Conservation (phyloP, 208 protist species). For the Leishmania guyanensis region DNA sequence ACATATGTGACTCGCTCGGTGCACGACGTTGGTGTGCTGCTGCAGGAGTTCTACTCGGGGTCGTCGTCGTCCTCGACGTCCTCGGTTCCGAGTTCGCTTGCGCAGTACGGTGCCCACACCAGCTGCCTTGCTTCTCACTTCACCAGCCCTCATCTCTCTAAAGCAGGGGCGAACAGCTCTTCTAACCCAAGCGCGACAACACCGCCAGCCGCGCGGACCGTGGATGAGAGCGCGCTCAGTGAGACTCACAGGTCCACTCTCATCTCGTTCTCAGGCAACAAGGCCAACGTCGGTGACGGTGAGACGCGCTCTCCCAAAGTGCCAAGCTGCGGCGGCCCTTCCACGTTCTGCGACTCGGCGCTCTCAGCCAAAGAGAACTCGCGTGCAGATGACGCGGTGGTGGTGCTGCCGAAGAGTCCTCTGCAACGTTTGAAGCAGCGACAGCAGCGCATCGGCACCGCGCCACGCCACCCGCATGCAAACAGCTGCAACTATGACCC, state of each 20-base stretch:
- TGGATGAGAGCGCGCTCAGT: neutral
- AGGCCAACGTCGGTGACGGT: neutral
- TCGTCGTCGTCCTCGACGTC: constrained; percentile 4
- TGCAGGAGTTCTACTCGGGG: constrained; percentile 2
- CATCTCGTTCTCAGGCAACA: neutral
- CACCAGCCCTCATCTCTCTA: neutral
- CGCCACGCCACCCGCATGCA: neutral
- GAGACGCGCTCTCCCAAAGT: neutral
- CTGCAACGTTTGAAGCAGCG: neutral
- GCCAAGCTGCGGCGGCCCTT: neutral
- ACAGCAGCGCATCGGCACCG: neutral
- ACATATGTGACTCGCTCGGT: neutral
- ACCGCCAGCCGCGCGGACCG: neutral
- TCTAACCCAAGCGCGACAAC: neutral
- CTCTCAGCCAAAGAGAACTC: neutral
- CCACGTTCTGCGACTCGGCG: neutral
- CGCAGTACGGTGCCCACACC: neutral
- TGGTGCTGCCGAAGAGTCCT: neutral
- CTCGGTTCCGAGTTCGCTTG: neutral
- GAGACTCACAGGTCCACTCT: neutral
- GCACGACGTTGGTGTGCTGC: neutral
- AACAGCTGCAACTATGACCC: neutral
- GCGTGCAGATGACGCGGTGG: neutral
- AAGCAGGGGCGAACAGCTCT: neutral
- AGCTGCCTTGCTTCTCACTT: neutral